phyloP scores from a whole-genome alignment of 345 rosid species.

The Eucalyptus pauciflora region DNA sequence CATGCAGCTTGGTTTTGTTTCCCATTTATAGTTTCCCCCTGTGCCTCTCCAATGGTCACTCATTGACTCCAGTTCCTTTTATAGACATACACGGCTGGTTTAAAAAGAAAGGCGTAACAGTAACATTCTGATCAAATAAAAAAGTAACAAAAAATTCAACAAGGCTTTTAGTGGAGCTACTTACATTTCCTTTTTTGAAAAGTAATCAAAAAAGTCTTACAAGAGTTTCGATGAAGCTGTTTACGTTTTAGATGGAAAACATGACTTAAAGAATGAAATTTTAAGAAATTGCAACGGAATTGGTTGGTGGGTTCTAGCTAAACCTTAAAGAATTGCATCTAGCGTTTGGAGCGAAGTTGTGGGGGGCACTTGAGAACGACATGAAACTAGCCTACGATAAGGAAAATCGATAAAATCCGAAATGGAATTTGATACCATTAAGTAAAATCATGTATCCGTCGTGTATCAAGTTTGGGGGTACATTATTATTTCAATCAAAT shows the following conservation, averaged over 20 bases:
- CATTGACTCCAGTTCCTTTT: background rate
- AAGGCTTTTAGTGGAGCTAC: background rate
- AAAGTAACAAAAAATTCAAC: background rate
- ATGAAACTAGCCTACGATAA: background rate
- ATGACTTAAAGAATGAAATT: background rate
- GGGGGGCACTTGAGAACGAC: background rate
- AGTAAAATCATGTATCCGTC: no score
- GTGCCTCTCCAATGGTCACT: background rate
- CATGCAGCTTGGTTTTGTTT: background rate
- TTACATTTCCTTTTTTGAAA: background rate
- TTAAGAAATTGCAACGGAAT: background rate
- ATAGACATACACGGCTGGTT: background rate
- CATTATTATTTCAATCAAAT: background rate
- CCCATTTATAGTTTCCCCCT: background rate
- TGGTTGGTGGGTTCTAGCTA: background rate
- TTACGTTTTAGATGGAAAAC: background rate
- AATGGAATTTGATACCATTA: no score
- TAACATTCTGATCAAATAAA: background rate
- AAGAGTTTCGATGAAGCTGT: background rate
- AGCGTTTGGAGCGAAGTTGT: background rate
- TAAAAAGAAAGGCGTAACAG: background rate
- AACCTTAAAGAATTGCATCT: background rate
- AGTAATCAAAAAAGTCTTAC: background rate
- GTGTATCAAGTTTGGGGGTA: no score
- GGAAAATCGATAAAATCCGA: background rate